phyloP scores from a whole-genome alignment of 371 early-diverging fungal species.

The Mortierella sp. region DNA sequence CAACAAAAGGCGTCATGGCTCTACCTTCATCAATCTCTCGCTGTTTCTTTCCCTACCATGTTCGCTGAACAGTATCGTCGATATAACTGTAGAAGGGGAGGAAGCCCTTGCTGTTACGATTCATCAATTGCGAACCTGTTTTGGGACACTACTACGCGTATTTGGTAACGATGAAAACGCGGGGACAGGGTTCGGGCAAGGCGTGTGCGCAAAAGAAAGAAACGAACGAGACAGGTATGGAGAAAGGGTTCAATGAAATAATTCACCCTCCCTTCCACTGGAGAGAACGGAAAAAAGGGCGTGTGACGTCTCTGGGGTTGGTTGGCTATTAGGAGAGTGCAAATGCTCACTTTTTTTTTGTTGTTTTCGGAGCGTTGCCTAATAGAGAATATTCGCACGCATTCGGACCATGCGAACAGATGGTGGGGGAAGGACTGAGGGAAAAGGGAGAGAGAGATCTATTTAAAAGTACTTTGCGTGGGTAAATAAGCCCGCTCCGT shows the following conservation, averaged over 20 bases:
- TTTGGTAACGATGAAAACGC: slow-evolving; percentile 2
- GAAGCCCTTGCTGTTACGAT: no score
- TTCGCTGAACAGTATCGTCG: no score
- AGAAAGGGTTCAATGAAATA: not conserved
- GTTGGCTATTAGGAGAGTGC: not conserved
- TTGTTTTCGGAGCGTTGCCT: slow-evolving; percentile 12
- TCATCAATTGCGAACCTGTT: not conserved
- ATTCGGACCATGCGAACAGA: slow-evolving; percentile 9
- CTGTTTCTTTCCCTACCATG: not conserved
- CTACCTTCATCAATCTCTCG: not conserved
- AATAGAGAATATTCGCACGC: slow-evolving; percentile 25
- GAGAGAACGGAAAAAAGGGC: not conserved
- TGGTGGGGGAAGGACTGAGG: slow-evolving; percentile 1
- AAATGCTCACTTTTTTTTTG: not conserved
- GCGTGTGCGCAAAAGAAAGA: not conserved
- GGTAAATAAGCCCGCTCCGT: slow-evolving; percentile 6
- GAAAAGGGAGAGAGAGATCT: not conserved
- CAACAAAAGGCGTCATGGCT: not conserved
- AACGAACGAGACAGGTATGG: not conserved
- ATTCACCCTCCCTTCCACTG: not conserved
- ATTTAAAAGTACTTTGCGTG: slow-evolving; percentile 13
- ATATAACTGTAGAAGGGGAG: no score
- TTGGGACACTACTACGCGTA: not conserved
- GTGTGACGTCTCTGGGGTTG: slow-evolving; percentile 17
- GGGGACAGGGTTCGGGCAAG: slow-evolving; percentile 2